These are phyloP conservation scores for Fusarium solani-melongenae DNA, from an alignment of 2,329 filamentous ascomycete genomes.

Conservation along the genomic window DNA sequence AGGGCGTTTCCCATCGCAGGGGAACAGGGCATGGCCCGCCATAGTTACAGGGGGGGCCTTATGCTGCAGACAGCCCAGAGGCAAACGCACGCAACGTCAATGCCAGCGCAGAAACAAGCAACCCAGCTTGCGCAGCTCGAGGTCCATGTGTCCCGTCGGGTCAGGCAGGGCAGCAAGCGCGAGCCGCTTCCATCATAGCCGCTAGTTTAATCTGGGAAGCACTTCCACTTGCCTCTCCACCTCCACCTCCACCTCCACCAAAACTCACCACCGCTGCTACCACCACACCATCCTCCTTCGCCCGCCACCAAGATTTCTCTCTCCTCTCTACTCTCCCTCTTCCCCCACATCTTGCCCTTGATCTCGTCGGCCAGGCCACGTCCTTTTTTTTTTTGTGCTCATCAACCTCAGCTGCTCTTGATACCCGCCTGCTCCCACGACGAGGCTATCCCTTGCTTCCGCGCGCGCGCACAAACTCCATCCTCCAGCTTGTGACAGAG, in stretches of 20 bases:
- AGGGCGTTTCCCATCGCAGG: slow-evolving; percentile 23
- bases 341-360: slow-evolving; percentile 20
- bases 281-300: slow-evolving; percentile 39
- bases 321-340: slow-evolving; percentile 26
- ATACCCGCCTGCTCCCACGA: slow-evolving; percentile 16
- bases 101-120: background rate
- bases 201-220: slow-evolving; percentile 35
- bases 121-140: slow-evolving; percentile 19
- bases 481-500: slow-evolving; percentile 41
- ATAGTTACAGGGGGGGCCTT: slow-evolving; percentile 18
- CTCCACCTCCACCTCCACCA: slow-evolving; percentile 38
- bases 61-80: slow-evolving; percentile 2
- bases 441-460: slow-evolving; percentile 29
- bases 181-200: slow-evolving; percentile 42
- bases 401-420: slow-evolving; percentile 1
- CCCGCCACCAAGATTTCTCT: slow-evolving; percentile 42
- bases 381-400: slow-evolving; percentile 11
- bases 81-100: background rate
- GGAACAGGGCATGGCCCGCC: slow-evolving; percentile 22
- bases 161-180: background rate
- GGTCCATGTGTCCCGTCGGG: slow-evolving; percentile 7
- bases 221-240: slow-evolving; percentile 39
- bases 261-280: slow-evolving; percentile 39
- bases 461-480: slow-evolving; percentile 11
- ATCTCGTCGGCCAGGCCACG: slow-evolving; percentile 29